Percentiles rank a stretch among this genome's conserved stretches.
Conservation (phyloP, 257 asterid genomes). For the Eustoma russellianum region DNA sequence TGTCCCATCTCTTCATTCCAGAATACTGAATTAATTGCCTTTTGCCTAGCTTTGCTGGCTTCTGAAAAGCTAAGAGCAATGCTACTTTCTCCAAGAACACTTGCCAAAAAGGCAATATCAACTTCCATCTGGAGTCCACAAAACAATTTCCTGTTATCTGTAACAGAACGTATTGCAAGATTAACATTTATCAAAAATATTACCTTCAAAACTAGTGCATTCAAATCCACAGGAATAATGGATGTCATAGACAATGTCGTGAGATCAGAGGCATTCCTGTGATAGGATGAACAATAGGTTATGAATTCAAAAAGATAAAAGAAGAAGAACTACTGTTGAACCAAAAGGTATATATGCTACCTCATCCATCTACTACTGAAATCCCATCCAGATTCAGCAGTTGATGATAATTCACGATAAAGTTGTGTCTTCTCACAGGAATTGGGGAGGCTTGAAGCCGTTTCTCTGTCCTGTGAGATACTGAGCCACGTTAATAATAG, state of each 20-base stretch:
- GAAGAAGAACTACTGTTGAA: neutral
- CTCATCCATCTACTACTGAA: constrained; percentile 96
- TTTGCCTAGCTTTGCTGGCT: constrained; percentile 51
- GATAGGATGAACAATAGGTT: neutral
- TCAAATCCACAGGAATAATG: constrained; percentile 82
- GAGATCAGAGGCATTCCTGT: constrained; percentile 61
- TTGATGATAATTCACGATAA: constrained; percentile 72
- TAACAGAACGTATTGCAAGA: neutral
- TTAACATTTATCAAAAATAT: neutral
- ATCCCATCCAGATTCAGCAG: constrained; percentile 99
- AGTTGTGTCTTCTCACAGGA: constrained; percentile 35
- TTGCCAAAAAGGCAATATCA: constrained; percentile 58
- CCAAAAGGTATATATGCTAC: constrained; percentile 20
- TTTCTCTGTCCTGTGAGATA: constrained; percentile 50
- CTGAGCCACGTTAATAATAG: too few species aligned
- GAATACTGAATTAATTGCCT: constrained; percentile 52
- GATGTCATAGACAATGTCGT: constrained; percentile 64
- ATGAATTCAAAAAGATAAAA: neutral
- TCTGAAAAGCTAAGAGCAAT: constrained; percentile 27
- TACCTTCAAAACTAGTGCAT: constrained; percentile 74
- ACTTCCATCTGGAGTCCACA: constrained; percentile 64
- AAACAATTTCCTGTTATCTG: constrained; percentile 1
- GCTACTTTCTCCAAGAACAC: constrained; percentile 34
- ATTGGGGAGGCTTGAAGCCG: constrained; percentile 56
- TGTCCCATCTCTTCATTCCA: constrained; percentile 73